Conservation (phyloP, 306 rosid species). For the Cucumis hystrix region DNA sequence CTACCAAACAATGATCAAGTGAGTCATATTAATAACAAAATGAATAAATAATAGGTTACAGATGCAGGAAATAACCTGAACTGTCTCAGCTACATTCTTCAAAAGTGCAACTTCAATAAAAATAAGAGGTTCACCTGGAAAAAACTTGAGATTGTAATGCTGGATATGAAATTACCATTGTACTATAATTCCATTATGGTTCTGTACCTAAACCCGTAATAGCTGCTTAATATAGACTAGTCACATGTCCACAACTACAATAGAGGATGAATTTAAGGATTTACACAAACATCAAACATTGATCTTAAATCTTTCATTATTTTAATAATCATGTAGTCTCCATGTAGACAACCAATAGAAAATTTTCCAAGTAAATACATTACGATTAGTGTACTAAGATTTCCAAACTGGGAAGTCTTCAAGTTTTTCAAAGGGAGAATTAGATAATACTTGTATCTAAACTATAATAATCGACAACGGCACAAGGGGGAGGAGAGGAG, state of each 20-base stretch:
- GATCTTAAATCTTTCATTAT: background rate
- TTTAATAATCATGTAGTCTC: background rate
- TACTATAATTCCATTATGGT: background rate
- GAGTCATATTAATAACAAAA: background rate
- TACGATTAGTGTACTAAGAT: background rate
- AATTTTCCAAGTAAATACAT: background rate
- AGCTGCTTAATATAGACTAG: background rate
- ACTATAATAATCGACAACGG: background rate
- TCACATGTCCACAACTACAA: background rate
- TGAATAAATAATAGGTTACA: conserved; percentile 1
- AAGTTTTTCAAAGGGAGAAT: background rate
- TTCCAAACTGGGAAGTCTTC: background rate
- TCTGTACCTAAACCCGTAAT: background rate
- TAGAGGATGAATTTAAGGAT: background rate
- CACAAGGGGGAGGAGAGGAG: background rate
- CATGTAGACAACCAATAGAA: background rate
- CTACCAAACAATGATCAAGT: conserved; percentile 23
- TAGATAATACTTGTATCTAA: background rate
- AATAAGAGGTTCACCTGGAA: conserved; percentile 70
- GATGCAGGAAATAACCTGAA: conserved; percentile 40
- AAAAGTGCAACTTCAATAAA: conserved; percentile 88
- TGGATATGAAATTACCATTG: background rate
- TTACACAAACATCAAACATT: background rate
- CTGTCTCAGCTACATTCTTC: conserved; percentile 63
- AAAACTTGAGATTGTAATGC: background rate